Evolutionary conservation across 2,329 filamentous ascomycete species (phyloP).

Genomic region (Chrysosphaeria jannelii): DNA sequence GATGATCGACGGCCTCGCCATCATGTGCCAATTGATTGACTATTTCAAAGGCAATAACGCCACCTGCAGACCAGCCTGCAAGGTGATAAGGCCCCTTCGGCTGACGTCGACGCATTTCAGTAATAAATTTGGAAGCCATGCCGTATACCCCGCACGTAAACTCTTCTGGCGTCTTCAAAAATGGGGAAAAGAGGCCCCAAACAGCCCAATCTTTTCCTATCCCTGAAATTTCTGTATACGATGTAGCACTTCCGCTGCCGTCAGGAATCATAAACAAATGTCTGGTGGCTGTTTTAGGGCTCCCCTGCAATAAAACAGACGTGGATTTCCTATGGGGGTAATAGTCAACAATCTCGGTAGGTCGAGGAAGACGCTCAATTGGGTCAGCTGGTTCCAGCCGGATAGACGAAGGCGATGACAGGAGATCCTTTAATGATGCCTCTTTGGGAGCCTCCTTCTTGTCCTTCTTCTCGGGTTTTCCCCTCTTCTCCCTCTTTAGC

Average conservation of each 20-base stretch:
- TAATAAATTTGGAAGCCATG: constrained; percentile 31
- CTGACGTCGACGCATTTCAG: constrained; percentile 41
- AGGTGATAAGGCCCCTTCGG: constrained; percentile 35
- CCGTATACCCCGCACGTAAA: constrained; percentile 34
- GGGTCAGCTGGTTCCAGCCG: constrained; percentile 8
- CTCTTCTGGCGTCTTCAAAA: constrained; percentile 36
- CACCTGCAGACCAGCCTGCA: constrained; percentile 49
- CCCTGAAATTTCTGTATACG: constrained; percentile 29
- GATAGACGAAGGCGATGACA: constrained; percentile 5
- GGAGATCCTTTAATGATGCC: too few species aligned
- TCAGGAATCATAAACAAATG: constrained; percentile 24
- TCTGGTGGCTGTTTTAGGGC: constrained; percentile 15
- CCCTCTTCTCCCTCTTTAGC: constrained; percentile 4
- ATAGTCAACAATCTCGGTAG: constrained; percentile 11
- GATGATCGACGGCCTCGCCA: constrained; percentile 23
- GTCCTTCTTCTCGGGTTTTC: constrained; percentile 7
- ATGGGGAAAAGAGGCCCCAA: constrained; percentile 34
- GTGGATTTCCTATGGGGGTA: constrained; percentile 20
- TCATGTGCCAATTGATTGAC: constrained; percentile 26
- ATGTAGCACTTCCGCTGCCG: constrained; percentile 30
- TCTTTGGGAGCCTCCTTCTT: not conserved
- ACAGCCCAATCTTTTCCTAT: constrained; percentile 16
- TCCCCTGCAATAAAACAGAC: constrained; percentile 18
- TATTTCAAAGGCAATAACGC: constrained; percentile 39
- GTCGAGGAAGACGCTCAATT: constrained; percentile 14